phyloP scores from a whole-genome alignment of 139 green algal species.

The Chlorella sp. region DNA sequence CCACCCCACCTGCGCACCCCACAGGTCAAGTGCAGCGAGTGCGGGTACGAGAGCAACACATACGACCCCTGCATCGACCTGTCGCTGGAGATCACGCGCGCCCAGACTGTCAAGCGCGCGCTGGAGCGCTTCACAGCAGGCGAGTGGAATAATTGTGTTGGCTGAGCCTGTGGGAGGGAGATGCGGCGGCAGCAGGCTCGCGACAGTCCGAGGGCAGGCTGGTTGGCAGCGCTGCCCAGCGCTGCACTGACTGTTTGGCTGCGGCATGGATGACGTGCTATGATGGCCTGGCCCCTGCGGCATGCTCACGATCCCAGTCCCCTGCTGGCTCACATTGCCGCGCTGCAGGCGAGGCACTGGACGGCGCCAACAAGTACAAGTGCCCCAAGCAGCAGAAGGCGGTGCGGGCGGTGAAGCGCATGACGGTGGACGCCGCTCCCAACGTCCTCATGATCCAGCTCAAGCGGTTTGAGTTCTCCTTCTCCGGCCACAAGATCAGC shows the following conservation, averaged over 20 bases:
- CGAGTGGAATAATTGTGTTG: not conserved
- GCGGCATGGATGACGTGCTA: too few species aligned
- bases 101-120: constrained; percentile 56
- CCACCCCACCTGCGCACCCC: not conserved
- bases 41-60: constrained; percentile 83
- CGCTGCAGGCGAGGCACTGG: constrained; percentile 79
- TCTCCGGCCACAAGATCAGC: constrained; percentile 83
- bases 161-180: too few species aligned
- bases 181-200: too few species aligned
- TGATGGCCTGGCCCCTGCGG: too few species aligned
- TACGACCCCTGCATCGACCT: constrained; percentile 96
- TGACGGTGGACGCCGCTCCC: constrained; percentile 83
- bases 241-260: too few species aligned
- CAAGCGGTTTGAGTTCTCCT: constrained; percentile 91
- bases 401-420: constrained; percentile 83
- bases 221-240: too few species aligned
- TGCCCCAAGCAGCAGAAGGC: constrained; percentile 78
- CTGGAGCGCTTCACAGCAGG: constrained; percentile 81
- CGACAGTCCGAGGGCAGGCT: too few species aligned
- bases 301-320: not conserved
- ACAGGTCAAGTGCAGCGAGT: constrained; percentile 89
- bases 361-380: constrained; percentile 91
- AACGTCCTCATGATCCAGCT: constrained; percentile 91
- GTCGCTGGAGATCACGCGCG: constrained; percentile 86
- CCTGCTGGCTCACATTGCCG: not conserved